Conservation (phyloP, 2,329 filamentous ascomycete species). For the Verticillium dahliae region DNA sequence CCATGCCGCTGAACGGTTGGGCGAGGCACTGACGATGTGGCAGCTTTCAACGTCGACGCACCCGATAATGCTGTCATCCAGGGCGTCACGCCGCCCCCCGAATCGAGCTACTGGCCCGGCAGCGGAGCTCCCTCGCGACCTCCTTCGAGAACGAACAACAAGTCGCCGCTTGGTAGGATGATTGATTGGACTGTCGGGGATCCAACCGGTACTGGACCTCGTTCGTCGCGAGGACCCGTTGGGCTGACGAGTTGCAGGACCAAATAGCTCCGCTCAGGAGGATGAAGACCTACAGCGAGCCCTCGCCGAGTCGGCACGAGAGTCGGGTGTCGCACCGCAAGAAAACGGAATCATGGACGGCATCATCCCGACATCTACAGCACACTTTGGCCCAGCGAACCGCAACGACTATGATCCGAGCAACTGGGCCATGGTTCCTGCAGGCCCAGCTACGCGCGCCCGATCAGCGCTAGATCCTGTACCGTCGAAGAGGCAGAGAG, state of each 20-base stretch:
- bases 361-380: conserved; percentile 22
- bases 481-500: conserved; percentile 38
- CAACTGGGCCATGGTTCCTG: conserved; percentile 54
- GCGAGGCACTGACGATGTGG: conserved; percentile 4
- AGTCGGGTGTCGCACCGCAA: conserved; percentile 31
- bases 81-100: conserved; percentile 32
- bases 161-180: conserved; percentile 48
- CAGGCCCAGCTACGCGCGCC: conserved; percentile 20
- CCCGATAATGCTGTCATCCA: conserved; percentile 36
- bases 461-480: conserved; percentile 13
- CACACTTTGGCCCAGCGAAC: conserved; percentile 54
- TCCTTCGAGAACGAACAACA: conserved; percentile 52
- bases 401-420: conserved; percentile 46
- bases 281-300: conserved; percentile 52
- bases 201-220: conserved; percentile 28
- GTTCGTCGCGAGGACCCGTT: not conserved
- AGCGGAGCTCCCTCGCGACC: conserved; percentile 50
- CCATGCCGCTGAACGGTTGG: not conserved
- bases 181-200: conserved; percentile 39
- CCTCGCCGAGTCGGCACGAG: conserved; percentile 47
- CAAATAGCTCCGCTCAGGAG: conserved; percentile 30
- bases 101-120: conserved; percentile 25
- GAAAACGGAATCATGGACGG: conserved; percentile 42
- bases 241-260: not conserved
- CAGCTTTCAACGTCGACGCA: conserved; percentile 52